Conservation (phyloP, 2,329 filamentous ascomycete genomes). For the Macrophomina phaseolina region DNA sequence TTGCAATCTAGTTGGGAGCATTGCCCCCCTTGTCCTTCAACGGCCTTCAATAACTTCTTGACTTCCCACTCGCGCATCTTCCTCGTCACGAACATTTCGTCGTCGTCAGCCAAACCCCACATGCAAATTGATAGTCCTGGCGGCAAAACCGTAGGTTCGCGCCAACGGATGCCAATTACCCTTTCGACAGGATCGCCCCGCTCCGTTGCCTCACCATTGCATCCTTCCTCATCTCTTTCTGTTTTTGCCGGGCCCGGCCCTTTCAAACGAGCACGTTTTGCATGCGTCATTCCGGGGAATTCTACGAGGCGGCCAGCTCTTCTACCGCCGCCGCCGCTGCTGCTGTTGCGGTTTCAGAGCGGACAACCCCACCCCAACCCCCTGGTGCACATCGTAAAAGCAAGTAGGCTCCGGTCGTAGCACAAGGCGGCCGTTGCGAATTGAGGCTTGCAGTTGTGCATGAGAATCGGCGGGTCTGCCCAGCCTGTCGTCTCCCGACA, state of each 20-base stretch:
- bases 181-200: background rate
- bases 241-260: background rate
- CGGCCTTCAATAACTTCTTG: background rate
- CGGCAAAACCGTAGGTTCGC: background rate
- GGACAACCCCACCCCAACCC: background rate
- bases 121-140: background rate
- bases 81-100: background rate
- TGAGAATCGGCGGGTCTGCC: no score
- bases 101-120: background rate
- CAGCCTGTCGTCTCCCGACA: background rate
- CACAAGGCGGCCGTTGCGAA: slow-evolving; percentile 21
- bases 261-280: slow-evolving; percentile 15
- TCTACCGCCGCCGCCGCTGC: background rate
- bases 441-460: slow-evolving; percentile 10
- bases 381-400: slow-evolving; percentile 7
- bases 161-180: background rate
- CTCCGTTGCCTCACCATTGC: background rate
- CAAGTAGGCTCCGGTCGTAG: background rate
- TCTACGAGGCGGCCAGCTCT: background rate
- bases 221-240: background rate
- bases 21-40: background rate
- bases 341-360: slow-evolving; percentile 20
- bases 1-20: background rate
- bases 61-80: background rate
- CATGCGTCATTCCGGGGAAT: slow-evolving; percentile 22